Evolutionary conservation across 169 alveolate species (phyloP), one percentile per base, ranked within the genome.

Genomic region (Sarcocystis neurona): DNA sequence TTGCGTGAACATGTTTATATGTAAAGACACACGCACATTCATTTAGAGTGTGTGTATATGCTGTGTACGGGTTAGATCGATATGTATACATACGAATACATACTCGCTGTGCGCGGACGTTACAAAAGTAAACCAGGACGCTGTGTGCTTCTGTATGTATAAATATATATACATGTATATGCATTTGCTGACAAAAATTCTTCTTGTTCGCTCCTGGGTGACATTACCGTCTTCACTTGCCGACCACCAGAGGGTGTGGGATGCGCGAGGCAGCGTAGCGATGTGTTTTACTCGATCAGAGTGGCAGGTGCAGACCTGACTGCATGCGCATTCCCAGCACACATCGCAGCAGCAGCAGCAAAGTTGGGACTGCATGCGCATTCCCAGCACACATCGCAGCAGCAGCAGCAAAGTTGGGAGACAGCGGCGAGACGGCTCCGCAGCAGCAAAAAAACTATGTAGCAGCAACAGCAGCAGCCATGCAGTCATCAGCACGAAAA

Each of bases 191-290:
- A n/a, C n/a, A n/a, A n/a, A n/a, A n/a, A n/a, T 66, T 15, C 79
- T 20, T 27, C 46, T 3, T 68, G 15, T 30, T 72, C n/a, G 27
- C 10, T 43, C 85, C n/a, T n/a, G n/a, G n/a, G n/a, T n/a, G n/a
- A n/a, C n/a, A n/a, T 43, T 82, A 91, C 93, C 93, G 75, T 91
- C 93, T 6, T 91, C 93, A 5, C 89, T 32, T 37, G 92, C 90
- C 0, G 92, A 77, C 93, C 93, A 91, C 68, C 87, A 91, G 27
- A 91, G 48, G 77, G 41, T 30, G 47, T 75, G 79, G 68, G 87
- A 80, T n/a, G 41, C 72, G 47, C 60, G 90, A 30, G 93, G 93
- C 23, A 91, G 50, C 58, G 93, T 86, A n/a, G 93, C 93, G n/a
- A 91, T n/a, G 68, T 91, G 86, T 37, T 79, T 91, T 44, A 91